These are phyloP conservation scores for Colletotrichum melonis DNA, from an alignment of 2,329 filamentous ascomycete species.

Conservation along the genomic window DNA sequence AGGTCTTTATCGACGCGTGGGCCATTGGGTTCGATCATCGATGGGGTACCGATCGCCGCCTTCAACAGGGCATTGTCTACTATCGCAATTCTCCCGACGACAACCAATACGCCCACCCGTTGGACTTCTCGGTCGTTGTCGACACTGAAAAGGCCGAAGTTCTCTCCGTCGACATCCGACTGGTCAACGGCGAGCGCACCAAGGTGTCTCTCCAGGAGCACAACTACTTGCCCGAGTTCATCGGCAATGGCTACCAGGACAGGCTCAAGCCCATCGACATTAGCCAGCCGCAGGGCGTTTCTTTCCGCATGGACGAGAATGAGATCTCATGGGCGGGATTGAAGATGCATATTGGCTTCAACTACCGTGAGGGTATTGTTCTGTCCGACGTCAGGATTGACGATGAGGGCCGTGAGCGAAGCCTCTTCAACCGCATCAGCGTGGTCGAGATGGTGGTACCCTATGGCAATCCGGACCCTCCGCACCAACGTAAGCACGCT, in stretches of 20 bases:
- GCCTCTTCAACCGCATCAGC: conserved; percentile 25
- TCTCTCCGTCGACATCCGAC: conserved; percentile 55
- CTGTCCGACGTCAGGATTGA: conserved; percentile 57
- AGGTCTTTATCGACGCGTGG: conserved; percentile 88
- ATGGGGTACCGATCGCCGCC: conserved; percentile 76
- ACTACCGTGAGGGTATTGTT: conserved; percentile 65
- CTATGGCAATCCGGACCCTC: conserved; percentile 12
- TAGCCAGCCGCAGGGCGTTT: conserved; percentile 75
- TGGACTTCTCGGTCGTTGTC: conserved; percentile 58
- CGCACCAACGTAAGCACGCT: conserved; percentile 17
- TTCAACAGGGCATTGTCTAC: conserved; percentile 87
- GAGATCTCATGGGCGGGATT: conserved; percentile 66
- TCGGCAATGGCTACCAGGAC: conserved; percentile 59
- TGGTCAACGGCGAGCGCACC: conserved; percentile 66
- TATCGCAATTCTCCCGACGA: conserved; percentile 80
- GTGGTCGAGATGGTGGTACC: conserved; percentile 21
- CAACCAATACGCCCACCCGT: conserved; percentile 47
- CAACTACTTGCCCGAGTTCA: conserved; percentile 68
- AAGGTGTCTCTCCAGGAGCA: conserved; percentile 65
- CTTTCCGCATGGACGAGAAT: conserved; percentile 66
- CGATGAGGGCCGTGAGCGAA: conserved; percentile 47
- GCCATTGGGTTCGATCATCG: conserved; percentile 86
- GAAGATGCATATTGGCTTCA: conserved; percentile 62
- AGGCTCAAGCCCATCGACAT: conserved; percentile 78
- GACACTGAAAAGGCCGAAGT: conserved; percentile 58